Base-by-base conservation (phyloP, 768 basidiomycete species). In the Amanita pseudoporphyria region DNA sequence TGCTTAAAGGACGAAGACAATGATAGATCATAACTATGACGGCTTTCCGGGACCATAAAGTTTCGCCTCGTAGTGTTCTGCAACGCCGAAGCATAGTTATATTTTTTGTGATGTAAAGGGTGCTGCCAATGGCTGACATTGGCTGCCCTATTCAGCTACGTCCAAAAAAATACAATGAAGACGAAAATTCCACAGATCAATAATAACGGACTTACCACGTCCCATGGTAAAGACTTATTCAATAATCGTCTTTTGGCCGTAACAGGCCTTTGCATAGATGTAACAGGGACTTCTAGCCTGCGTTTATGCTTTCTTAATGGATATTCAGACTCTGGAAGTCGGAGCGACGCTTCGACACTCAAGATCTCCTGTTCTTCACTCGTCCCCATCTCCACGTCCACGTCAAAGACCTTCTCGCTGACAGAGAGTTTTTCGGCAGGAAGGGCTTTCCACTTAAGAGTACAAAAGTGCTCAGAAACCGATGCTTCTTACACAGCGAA, bases 1-100 rank as follows among this genome's bases (percentile, higher is more conserved):
- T 67, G 64, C 49, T 72, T 75, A 51, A 75, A 70, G 0, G 64
- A 68, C 16, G 53, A 36, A 1, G 53, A 45, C n/a, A 52, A 41
- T 6, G 59, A 58, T 52, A 68, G 28, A 5, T 45, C 47, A 13
- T 6, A 16, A 14, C 7, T n/a, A 31, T 21, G 5, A 3, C 14
- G 6, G 9, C 5, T 9, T 21, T 22, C 7, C 10, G 45, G 35
- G 6, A n/a, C n/a, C 9, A n/a, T 26, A 14, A 26, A 47, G 18
- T 33, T 18, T 26, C 21, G 19, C 35, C 9, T 18, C 12, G 21
- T 19, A 3, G 19, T 14, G 10, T 14, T 18, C 2, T 26, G 43
- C 28, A 45, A 31, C 10, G 43, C 12, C 32, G 33, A 43, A 9
- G 12, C 0, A 16, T 43, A 28, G 14, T 28, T 43, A 28, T 43